phyloP scores from a whole-genome alignment of 1,139 yeast species.

The Debaryomycetaceae sp. region DNA sequence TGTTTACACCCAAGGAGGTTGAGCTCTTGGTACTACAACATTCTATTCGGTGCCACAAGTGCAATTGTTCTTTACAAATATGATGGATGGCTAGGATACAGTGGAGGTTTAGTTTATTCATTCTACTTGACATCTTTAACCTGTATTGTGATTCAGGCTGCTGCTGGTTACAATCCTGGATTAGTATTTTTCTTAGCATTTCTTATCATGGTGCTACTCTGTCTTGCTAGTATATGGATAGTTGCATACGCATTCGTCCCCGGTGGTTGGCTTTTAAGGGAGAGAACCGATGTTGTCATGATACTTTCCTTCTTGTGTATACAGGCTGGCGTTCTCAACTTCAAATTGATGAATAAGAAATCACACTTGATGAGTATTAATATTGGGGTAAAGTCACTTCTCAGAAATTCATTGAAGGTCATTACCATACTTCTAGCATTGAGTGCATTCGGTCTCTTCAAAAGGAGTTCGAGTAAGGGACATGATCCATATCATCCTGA shows the following conservation, averaged over 20 bases:
- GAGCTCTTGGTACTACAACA: slow-evolving; percentile 23
- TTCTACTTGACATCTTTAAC: slow-evolving; percentile 59
- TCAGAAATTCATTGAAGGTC: slow-evolving; percentile 21
- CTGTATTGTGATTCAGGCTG: slow-evolving; percentile 61
- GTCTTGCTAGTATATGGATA: slow-evolving; percentile 88
- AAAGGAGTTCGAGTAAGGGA: slow-evolving; percentile 54
- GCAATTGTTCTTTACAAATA: slow-evolving; percentile 46
- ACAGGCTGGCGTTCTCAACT: slow-evolving; percentile 34
- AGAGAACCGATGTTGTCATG: slow-evolving; percentile 76
- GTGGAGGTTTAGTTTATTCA: slow-evolving; percentile 69
- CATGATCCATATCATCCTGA: slow-evolving; percentile 78
- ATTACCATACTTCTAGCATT: slow-evolving; percentile 31
- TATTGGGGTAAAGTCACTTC: slow-evolving; percentile 16
- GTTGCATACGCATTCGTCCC: slow-evolving; percentile 99
- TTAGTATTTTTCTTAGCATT: slow-evolving; percentile 56
- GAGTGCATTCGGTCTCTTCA: slow-evolving; percentile 41
- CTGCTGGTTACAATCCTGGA: slow-evolving; percentile 59
- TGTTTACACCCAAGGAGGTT: slow-evolving; percentile 22
- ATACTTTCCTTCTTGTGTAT: slow-evolving; percentile 45
- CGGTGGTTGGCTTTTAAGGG: slow-evolving; percentile 83
- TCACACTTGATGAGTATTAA: slow-evolving; percentile 21
- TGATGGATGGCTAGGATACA: slow-evolving; percentile 78
- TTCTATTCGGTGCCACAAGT: slow-evolving; percentile 47
- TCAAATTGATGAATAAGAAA: slow-evolving; percentile 20
- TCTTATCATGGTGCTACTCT: slow-evolving; percentile 51